These are phyloP conservation scores for Phytophthora sp. DNA, from an alignment of 352 stramenopile species.

Conservation along the genomic window DNA sequence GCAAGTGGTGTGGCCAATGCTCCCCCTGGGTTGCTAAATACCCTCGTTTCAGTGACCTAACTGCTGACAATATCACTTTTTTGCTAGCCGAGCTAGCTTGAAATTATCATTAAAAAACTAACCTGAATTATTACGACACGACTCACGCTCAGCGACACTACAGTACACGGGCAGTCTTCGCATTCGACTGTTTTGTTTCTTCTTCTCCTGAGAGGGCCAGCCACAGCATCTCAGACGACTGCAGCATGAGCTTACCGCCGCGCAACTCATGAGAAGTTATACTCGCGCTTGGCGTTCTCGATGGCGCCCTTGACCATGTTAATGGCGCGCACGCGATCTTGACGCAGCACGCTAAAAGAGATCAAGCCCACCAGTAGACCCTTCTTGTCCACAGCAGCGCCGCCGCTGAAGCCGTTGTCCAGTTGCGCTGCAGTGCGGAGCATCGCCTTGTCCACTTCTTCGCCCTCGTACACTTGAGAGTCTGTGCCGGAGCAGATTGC, in stretches of 20 bases:
- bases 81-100: constrained; percentile 22
- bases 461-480: constrained; percentile 84
- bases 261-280: constrained; percentile 60
- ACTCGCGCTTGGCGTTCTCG: constrained; percentile 81
- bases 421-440: constrained; percentile 83
- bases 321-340: constrained; percentile 87
- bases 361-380: constrained; percentile 85
- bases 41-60: constrained; percentile 17
- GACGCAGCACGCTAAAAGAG: constrained; percentile 85
- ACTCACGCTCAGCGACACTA: constrained; percentile 35
- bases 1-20: constrained; percentile 19
- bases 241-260: constrained; percentile 8
- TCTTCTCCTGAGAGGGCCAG: constrained; percentile 8
- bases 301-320: constrained; percentile 91
- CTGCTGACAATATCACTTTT: neutral
- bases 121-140: constrained; percentile 40
- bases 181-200: constrained; percentile 20
- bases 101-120: constrained; percentile 33
- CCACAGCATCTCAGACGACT: neutral
- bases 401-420: constrained; percentile 88
- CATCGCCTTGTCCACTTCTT: constrained; percentile 89
- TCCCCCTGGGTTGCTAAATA: neutral
- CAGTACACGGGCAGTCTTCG: constrained; percentile 28
- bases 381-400: constrained; percentile 86
- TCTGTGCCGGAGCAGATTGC: constrained; percentile 90